Percentiles rank a stretch among this genome's conserved stretches.
phyloP scores from a whole-genome alignment of 2,329 filamentous ascomycete genomes.

The Tolypocladium paradoxum region DNA sequence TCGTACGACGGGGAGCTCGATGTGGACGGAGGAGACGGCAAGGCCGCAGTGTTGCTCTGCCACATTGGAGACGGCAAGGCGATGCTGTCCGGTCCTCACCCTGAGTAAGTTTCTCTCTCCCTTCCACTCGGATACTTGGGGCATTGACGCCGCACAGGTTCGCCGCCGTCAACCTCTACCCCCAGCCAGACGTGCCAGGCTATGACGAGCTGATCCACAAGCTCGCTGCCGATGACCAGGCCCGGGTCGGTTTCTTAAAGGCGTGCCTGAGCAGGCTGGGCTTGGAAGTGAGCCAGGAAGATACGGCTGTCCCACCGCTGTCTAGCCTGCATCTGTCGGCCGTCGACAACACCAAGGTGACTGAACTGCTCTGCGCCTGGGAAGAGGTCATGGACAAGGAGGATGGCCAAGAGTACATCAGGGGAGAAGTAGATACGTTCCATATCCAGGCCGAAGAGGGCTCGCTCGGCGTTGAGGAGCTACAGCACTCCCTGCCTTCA shows the following conservation, averaged over 20 bases:
- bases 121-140: background rate
- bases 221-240: slow-evolving; percentile 57
- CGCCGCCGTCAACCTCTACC: slow-evolving; percentile 64
- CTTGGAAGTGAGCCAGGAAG: slow-evolving; percentile 63
- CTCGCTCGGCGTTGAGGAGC: slow-evolving; percentile 43
- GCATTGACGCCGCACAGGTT: slow-evolving; percentile 48
- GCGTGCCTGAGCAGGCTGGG: slow-evolving; percentile 72
- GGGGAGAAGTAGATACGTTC: slow-evolving; percentile 75
- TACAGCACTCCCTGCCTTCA: slow-evolving; percentile 40
- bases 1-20: slow-evolving; percentile 64
- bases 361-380: slow-evolving; percentile 55
- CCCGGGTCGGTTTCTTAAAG: slow-evolving; percentile 65
- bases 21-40: slow-evolving; percentile 62
- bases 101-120: slow-evolving; percentile 49
- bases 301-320: slow-evolving; percentile 62
- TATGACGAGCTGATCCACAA: slow-evolving; percentile 61
- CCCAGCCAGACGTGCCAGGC: slow-evolving; percentile 52
- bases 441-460: slow-evolving; percentile 58
- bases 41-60: slow-evolving; percentile 75
- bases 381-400: slow-evolving; percentile 57
- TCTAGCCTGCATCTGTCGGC: slow-evolving; percentile 77
- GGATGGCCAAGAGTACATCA: slow-evolving; percentile 60
- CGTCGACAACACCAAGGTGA: slow-evolving; percentile 50
- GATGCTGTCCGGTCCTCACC: slow-evolving; percentile 79
- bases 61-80: slow-evolving; percentile 71